A percentile compares a stretch with the other conserved stretches of the same genome.
Conservation (phyloP, 2,329 filamentous ascomycete genomes). For the Scorias spongiosa region DNA sequence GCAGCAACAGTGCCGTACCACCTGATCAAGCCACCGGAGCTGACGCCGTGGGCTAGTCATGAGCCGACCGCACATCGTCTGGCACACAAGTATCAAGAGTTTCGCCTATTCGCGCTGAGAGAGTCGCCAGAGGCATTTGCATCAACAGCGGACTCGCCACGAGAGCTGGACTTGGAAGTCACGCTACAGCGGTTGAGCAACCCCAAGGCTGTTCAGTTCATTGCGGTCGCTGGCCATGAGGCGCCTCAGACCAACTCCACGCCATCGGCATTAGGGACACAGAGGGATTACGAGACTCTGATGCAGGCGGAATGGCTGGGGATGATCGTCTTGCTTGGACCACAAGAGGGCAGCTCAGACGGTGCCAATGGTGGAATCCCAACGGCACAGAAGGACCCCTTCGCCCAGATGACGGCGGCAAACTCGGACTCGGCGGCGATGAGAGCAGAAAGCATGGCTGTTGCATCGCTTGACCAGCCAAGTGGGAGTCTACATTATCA, state of each 20-base stretch:
- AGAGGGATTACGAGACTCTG: conserved; percentile 1
- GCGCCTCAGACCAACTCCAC: not conserved
- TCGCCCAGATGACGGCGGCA: conserved; percentile 1
- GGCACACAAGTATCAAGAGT: conserved; percentile 9
- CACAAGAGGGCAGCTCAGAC: conserved; percentile 1
- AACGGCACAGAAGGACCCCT: conserved; percentile 9
- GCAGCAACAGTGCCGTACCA: not conserved
- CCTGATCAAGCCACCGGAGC: conserved; percentile 5
- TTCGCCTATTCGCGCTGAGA: conserved; percentile 15
- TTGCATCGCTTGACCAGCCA: not conserved
- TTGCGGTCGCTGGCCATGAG: conserved; percentile 6
- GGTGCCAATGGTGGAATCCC: not conserved
- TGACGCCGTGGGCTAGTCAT: conserved; percentile 3
- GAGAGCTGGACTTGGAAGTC: conserved; percentile 6
- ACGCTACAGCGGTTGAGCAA: conserved; percentile 13
- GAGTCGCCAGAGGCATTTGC: conserved; percentile 17
- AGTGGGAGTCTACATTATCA: conserved; percentile 7
- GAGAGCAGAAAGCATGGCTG: not conserved
- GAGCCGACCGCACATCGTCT: conserved; percentile 1
- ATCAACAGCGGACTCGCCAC: conserved; percentile 15
- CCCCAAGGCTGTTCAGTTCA: conserved; percentile 12
- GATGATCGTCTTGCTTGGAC: conserved; percentile 15
- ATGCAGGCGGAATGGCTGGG: conserved; percentile 11
- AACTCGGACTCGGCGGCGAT: not conserved
- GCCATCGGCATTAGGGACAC: not conserved